Conservation (phyloP, 148 eudicot species). For the Beta vulgaris region DNA sequence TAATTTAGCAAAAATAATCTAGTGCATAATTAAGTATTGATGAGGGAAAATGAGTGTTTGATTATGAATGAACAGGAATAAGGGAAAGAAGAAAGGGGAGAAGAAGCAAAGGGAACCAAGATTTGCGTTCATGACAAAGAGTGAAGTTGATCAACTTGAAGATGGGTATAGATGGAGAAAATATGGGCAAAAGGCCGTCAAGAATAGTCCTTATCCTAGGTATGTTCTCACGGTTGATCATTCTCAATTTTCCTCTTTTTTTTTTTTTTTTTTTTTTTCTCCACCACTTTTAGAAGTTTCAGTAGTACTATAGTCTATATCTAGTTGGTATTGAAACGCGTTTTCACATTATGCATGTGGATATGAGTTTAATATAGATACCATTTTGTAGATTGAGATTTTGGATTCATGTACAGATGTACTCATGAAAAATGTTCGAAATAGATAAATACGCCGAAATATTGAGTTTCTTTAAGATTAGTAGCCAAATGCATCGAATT, state of each 20-base stretch:
- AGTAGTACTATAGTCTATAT: neutral
- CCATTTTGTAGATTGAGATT: too few species aligned
- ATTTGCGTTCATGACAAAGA: conserved; percentile 60
- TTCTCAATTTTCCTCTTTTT: neutral
- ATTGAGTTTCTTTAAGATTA: too few species aligned
- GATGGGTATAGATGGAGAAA: conserved; percentile 67
- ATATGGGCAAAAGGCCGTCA: conserved; percentile 63
- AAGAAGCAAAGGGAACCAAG: conserved; percentile 49
- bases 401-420: neutral
- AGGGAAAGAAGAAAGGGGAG: conserved; percentile 39
- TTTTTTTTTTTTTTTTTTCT: neutral
- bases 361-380: too few species aligned
- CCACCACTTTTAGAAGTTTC: conserved; percentile 3
- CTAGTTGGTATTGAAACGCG: conserved; percentile 18
- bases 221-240: conserved; percentile 14
- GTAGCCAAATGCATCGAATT: too few species aligned
- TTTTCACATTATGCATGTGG: conserved; percentile 22
- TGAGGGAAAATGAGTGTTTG: neutral
- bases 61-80: conserved; percentile 13
- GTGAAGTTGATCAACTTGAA: conserved; percentile 57
- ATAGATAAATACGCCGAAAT: too few species aligned
- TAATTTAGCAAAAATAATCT: too few species aligned
- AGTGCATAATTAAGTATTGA: neutral
- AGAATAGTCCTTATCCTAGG: conserved; percentile 66
- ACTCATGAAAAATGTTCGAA: neutral